A percentile compares a stretch with the other conserved stretches of the same genome.
phyloP scores from a whole-genome alignment of 306 rosid species.

The Quercus mongolica region DNA sequence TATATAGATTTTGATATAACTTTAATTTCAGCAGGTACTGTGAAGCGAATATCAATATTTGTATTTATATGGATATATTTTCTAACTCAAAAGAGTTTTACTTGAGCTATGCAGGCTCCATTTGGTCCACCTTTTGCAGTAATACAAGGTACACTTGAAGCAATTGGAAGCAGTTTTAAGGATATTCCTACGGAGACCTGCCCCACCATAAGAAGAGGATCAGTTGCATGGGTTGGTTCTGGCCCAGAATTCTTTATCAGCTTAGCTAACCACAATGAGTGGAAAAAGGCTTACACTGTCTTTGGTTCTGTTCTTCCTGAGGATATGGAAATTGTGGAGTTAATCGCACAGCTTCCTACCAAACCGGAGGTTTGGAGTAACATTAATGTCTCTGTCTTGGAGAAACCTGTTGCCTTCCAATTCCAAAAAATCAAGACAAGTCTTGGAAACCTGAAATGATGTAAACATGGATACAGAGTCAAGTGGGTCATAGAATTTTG shows the following conservation, averaged over 20 bases:
- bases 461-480: background rate
- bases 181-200: constrained; percentile 45
- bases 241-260: constrained; percentile 85
- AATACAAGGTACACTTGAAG: constrained; percentile 50
- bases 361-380: constrained; percentile 50
- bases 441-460: constrained; percentile 8
- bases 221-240: constrained; percentile 81
- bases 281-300: constrained; percentile 60
- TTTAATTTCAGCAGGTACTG: no score
- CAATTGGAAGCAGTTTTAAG: constrained; percentile 26
- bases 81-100: background rate
- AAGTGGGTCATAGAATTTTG: background rate
- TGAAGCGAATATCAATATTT: background rate
- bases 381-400: constrained; percentile 55
- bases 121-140: constrained; percentile 50
- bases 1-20: no score
- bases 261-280: constrained; percentile 67
- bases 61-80: background rate
- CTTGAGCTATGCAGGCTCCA: constrained; percentile 31
- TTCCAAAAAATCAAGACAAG: constrained; percentile 29
- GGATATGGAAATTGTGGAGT: constrained; percentile 65
- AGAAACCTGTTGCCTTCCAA: constrained; percentile 42
- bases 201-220: constrained; percentile 55
- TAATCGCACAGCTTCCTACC: constrained; percentile 54
- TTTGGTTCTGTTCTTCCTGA: constrained; percentile 64